Base-by-base conservation (phyloP, 352 stramenopile species). In the Pythium chondricola region DNA sequence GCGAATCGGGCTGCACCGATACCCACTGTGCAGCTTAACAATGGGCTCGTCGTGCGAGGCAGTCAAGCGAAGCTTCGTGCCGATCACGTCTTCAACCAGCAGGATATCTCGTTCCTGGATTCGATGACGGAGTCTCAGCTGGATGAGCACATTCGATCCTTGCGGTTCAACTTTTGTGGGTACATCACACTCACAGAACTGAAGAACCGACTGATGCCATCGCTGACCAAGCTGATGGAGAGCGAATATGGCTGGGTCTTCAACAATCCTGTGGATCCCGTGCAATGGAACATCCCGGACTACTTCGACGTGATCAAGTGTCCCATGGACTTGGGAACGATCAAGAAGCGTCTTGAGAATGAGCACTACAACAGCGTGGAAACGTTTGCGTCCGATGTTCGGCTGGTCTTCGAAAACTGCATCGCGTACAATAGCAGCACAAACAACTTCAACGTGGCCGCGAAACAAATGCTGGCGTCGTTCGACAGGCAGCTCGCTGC, bases 241-340 rank as follows among this genome's bases (percentile, higher is more conserved):
- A 91, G 77, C 33, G 83, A 93, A 53, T 88, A 89, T 43, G 83
- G 83, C 17, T 94, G 83, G 81, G 85, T 92, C 13, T 98, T 98
- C 61, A 92, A 93, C 43, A 83, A 86, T 41, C 96, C 95, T 6
- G 96, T 99, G 16, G 95, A 99, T 72, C 89, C 97, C 6, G 85
- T 97, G 45, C 78, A 90, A 46, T 85, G 95, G 63, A 85, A 93
- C 41, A 95, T 98, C 45, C 88, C 88, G 2, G 83, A 95, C 55
- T 95, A 95, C 49, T 89, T 93, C 45, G 76, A 95, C 29, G 87
- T 95, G 24, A 89, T 99, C 63, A 98, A 98, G 60, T 93, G 90
- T 41, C 96, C 97, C 1, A 99, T 99, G 96, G 97, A 99, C 69
- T 76, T 99, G 17, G 94, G 95, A 17, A 98, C 95, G n/a, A 97